Evolutionary conservation across 2,329 filamentous ascomycete genomes (phyloP).

Genomic region (Nannizziopsis arthrosporioides): DNA sequence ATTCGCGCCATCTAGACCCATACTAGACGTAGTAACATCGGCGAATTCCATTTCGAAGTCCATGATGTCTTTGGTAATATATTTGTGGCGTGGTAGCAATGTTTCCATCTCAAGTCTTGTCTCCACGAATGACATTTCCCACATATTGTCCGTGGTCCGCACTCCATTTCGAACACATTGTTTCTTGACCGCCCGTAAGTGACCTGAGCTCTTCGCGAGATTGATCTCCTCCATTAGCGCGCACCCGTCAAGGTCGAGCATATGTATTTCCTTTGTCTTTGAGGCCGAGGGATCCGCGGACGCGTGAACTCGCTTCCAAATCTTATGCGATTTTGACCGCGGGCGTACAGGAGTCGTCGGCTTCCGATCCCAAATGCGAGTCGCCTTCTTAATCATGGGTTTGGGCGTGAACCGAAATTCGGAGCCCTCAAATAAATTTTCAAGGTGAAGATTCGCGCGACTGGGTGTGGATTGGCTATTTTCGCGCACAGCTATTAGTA

Average conservation of each 20-base stretch:
- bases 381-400: constrained; percentile 24
- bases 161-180: constrained; percentile 20
- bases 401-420: constrained; percentile 34
- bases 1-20: neutral
- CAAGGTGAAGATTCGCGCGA: neutral
- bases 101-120: constrained; percentile 31
- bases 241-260: constrained; percentile 15
- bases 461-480: neutral
- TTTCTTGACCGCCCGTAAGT: constrained; percentile 29
- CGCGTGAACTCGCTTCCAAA: constrained; percentile 36
- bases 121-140: constrained; percentile 29
- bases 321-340: constrained; percentile 33
- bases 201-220: constrained; percentile 19
- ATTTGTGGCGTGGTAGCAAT: neutral
- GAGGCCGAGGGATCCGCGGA: constrained; percentile 15
- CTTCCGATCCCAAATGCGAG: constrained; percentile 36
- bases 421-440: constrained; percentile 5
- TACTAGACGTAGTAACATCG: neutral
- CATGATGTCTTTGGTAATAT: neutral
- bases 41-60: constrained; percentile 4
- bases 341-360: constrained; percentile 32
- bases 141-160: constrained; percentile 11
- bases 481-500: neutral
- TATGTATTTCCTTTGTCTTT: constrained; percentile 8
- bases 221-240: constrained; percentile 26